Conservation (phyloP, 768 basidiomycete species). For the Clavaria fumosa region DNA sequence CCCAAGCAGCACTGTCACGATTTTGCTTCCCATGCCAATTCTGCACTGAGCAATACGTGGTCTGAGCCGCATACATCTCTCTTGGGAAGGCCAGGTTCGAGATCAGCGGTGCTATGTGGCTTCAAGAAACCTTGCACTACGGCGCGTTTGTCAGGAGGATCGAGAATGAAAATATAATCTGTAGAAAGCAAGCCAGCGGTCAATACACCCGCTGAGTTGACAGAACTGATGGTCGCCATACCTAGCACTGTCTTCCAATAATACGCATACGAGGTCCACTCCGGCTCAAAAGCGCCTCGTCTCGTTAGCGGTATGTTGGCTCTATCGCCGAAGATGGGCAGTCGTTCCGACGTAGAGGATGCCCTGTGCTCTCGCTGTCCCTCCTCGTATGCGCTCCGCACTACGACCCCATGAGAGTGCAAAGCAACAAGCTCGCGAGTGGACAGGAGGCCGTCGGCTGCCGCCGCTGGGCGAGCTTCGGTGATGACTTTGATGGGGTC, state of each 20-base stretch:
- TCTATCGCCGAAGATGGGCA: constrained; percentile 38
- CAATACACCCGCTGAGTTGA: too few relatives aligned
- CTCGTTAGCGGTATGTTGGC: constrained; percentile 23
- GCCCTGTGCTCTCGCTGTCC: constrained; percentile 22
- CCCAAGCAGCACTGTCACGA: background rate
- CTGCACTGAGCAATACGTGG: constrained; percentile 66
- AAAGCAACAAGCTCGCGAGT: constrained; percentile 38
- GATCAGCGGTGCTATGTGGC: constrained; percentile 40
- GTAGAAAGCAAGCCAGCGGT: constrained; percentile 3
- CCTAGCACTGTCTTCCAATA: constrained; percentile 76
- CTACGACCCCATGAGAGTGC: constrained; percentile 20
- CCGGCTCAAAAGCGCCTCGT: constrained; percentile 55
- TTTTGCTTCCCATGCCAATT: constrained; percentile 27
- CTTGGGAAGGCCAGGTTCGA: constrained; percentile 67
- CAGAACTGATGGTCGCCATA: constrained; percentile 16
- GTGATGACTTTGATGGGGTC: constrained; percentile 64
- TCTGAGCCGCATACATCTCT: constrained; percentile 72
- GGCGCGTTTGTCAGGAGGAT: constrained; percentile 22
- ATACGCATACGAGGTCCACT: constrained; percentile 81
- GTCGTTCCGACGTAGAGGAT: constrained; percentile 7
- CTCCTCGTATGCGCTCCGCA: constrained; percentile 57
- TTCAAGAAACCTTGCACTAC: constrained; percentile 39
- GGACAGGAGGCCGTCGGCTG: constrained; percentile 55
- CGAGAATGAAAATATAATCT: constrained; percentile 86
- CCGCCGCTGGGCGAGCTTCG: constrained; percentile 45